Evolutionary conservation across 345 rosid species (phyloP).

Genomic region (Mallotus nudiflorus): DNA sequence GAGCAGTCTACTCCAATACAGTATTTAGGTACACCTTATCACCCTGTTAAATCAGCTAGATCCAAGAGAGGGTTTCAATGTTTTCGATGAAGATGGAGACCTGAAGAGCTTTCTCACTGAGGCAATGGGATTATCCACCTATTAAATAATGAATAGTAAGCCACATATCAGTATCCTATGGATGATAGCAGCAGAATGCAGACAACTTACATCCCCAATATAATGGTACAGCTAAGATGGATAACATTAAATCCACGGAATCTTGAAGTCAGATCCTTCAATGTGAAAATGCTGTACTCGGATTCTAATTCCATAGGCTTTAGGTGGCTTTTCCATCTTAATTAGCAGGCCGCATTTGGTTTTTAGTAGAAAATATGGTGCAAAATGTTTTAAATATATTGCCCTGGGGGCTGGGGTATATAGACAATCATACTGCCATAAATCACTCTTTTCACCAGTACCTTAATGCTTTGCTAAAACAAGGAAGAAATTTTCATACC

Average conservation of each 20-base stretch:
- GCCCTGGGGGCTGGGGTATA: neutral
- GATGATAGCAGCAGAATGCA: neutral
- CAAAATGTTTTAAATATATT: neutral
- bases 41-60: slow-evolving; percentile 24
- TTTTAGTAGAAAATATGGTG: neutral
- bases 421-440: neutral
- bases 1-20: neutral
- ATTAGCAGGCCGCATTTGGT: neutral
- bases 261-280: neutral
- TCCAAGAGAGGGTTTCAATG: slow-evolving; percentile 36
- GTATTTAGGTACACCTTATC: neutral
- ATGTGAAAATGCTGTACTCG: neutral
- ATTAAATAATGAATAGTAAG: slow-evolving; percentile 4
- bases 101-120: slow-evolving; percentile 69
- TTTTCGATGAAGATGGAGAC: slow-evolving; percentile 56
- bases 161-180: neutral
- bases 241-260: neutral
- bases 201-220: neutral
- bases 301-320: too few relatives aligned
- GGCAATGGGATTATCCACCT: slow-evolving; percentile 81
- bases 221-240: neutral
- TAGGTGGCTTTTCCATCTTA: too few relatives aligned
- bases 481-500: slow-evolving; percentile 38
- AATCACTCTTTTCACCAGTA: neutral
- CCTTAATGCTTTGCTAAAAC: slow-evolving; percentile 1